Evolutionary conservation across 148 eudicot genomes (phyloP).

Genomic region (Diospyros kaki): DNA sequence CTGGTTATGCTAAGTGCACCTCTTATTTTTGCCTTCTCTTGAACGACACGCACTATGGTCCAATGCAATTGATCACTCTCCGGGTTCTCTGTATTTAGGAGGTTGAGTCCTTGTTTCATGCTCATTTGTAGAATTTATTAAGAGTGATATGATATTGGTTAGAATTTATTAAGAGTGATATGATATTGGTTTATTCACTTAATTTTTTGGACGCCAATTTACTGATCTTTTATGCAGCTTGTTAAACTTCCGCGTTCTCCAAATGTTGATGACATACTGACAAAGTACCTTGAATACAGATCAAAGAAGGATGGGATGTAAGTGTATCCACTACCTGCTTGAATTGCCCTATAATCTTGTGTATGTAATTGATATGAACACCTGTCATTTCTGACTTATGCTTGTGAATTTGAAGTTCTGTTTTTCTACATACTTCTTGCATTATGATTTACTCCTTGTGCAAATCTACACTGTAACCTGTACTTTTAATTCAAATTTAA

Average conservation of each 20-base stretch:
- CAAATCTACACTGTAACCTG: background rate
- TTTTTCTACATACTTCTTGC: background rate
- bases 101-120: background rate
- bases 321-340: conserved; percentile 26
- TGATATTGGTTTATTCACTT: background rate
- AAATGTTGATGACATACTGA: conserved; percentile 71
- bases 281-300: conserved; percentile 80
- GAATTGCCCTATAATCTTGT: background rate
- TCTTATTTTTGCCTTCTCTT: background rate
- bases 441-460: background rate
- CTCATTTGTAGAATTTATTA: background rate
- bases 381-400: conserved; percentile 1
- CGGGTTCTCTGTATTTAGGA: background rate
- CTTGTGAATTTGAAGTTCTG: background rate
- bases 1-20: background rate
- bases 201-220: background rate
- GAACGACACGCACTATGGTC: background rate
- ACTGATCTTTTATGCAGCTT: conserved; percentile 55
- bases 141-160: background rate
- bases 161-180: background rate
- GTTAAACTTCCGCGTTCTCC: conserved; percentile 90
- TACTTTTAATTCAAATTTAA: too few relatives aligned
- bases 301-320: conserved; percentile 84
- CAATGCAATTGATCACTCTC: background rate
- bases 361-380: background rate